Conservation (phyloP, 805 yeast species). For the Candida krabiensis region DNA sequence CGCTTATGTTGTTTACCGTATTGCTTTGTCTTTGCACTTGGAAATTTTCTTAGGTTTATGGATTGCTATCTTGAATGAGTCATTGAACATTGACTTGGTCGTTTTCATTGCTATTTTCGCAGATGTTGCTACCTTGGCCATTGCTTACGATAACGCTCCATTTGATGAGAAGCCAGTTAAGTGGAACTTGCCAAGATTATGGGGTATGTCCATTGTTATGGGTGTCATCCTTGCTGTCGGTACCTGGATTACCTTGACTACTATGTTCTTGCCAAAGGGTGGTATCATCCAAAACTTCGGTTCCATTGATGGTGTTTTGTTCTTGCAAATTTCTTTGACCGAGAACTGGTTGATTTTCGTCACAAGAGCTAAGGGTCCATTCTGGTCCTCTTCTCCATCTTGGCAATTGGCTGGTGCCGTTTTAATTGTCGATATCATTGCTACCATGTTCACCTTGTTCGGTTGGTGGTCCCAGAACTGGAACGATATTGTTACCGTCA, state of each 20-base stretch:
- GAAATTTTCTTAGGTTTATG: constrained; percentile 94
- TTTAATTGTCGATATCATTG: constrained; percentile 82
- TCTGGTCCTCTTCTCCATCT: constrained; percentile 96
- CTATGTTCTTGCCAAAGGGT: constrained; percentile 87
- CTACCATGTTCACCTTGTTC: constrained; percentile 89
- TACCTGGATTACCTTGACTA: constrained; percentile 92
- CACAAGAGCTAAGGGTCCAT: constrained; percentile 96
- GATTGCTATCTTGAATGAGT: constrained; percentile 89
- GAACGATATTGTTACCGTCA: constrained; percentile 94
- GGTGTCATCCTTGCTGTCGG: constrained; percentile 87
- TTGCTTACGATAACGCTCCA: constrained; percentile 97
- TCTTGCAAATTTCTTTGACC: constrained; percentile 91
- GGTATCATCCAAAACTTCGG: constrained; percentile 97
- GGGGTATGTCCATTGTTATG: constrained; percentile 93
- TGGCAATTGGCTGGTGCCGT: constrained; percentile 98
- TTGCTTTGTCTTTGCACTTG: constrained; percentile 91
- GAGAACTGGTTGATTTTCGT: constrained; percentile 97
- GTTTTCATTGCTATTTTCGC: constrained; percentile 97
- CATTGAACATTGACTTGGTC: constrained; percentile 85
- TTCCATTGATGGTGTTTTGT: constrained; percentile 88
- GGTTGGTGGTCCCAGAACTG: constrained; percentile 99
- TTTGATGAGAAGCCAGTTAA: constrained; percentile 90
- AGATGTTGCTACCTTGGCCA: constrained; percentile 95
- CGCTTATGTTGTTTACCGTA: constrained; percentile 97
- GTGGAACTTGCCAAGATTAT: constrained; percentile 95